These are phyloP conservation scores for Botrytis sinoallii DNA, from an alignment of 2,329 filamentous ascomycete genomes.

Conservation along the genomic window DNA sequence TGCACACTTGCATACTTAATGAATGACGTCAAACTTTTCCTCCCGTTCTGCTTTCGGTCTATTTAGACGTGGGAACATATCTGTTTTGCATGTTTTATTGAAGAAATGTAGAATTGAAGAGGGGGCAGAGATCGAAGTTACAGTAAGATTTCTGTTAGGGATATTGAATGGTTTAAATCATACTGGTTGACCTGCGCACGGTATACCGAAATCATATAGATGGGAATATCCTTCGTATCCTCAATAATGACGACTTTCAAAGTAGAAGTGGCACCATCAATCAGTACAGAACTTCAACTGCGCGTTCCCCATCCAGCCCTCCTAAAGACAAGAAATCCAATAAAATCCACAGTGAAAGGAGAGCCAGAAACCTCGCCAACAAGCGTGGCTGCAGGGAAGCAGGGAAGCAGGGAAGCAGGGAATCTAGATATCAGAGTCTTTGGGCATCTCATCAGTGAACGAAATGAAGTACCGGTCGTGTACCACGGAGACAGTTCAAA, in stretches of 20 bases:
- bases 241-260: not conserved
- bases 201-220: not conserved
- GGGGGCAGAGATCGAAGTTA: not conserved
- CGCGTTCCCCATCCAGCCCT: not conserved
- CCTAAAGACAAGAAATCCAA: not conserved
- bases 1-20: not conserved
- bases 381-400: not conserved
- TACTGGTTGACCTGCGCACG: not conserved
- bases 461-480: not conserved
- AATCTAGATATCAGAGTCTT: not conserved
- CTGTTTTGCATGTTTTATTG: not conserved
- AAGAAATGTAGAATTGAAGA: not conserved
- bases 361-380: not conserved
- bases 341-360: not conserved
- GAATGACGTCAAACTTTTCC: not conserved
- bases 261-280: rapidly evolving
- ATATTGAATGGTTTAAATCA: not conserved
- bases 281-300: not conserved
- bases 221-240: not conserved
- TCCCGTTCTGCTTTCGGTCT: not conserved
- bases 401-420: not conserved
- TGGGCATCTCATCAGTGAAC: not conserved
- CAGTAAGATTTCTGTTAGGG: no score
- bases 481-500: not conserved
- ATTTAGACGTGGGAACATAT: no score